Percentiles rank a stretch among this genome's conserved stretches.
These are phyloP conservation scores for Trametes sp. DNA, from an alignment of 1,284 basidiomycete genomes.

Conservation along the genomic window DNA sequence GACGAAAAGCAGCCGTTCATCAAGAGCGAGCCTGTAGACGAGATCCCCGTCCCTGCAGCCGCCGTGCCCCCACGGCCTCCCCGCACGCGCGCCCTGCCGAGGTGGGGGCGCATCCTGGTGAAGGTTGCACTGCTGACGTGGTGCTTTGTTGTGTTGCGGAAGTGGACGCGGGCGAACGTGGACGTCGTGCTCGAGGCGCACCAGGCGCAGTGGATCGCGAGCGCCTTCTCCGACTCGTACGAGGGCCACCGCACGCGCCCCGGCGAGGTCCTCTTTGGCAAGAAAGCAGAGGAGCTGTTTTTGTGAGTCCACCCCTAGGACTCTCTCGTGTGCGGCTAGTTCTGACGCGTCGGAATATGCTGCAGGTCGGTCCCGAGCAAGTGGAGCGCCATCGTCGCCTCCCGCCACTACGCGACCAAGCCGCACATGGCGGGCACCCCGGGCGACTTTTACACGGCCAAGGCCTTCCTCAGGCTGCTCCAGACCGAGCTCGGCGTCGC, in stretches of 20 bases:
- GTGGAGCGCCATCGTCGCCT: slow-evolving; percentile 62
- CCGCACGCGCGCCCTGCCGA: slow-evolving; percentile 3
- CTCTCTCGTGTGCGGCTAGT: too few relatives aligned
- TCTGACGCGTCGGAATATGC: neutral
- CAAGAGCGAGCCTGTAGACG: slow-evolving; percentile 17
- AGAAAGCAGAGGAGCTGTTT: slow-evolving; percentile 35
- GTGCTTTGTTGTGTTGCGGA: slow-evolving; percentile 13
- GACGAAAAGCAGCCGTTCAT: slow-evolving; percentile 21
- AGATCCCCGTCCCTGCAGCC: slow-evolving; percentile 25
- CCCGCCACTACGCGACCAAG: slow-evolving; percentile 66
- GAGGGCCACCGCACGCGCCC: slow-evolving; percentile 12
- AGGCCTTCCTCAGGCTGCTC: slow-evolving; percentile 66
- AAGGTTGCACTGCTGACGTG: slow-evolving; percentile 20
- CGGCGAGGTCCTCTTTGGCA: slow-evolving; percentile 31
- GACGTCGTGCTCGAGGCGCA: slow-evolving; percentile 31
- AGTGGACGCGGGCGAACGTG: slow-evolving; percentile 25
- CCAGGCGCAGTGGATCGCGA: slow-evolving; percentile 29
- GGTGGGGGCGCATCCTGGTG: slow-evolving; percentile 16
- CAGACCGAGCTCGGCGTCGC: slow-evolving; percentile 66
- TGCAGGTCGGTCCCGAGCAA: slow-evolving; percentile 64
- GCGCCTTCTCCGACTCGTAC: slow-evolving; percentile 27
- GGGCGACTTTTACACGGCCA: slow-evolving; percentile 72
- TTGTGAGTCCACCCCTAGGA: slow-evolving; percentile 26
- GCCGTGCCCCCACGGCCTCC: slow-evolving; percentile 17
- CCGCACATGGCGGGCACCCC: slow-evolving; percentile 78